Evolutionary conservation across 2,329 filamentous ascomycete species (phyloP).

Genomic region (Chaetomiaceae sp.): DNA sequence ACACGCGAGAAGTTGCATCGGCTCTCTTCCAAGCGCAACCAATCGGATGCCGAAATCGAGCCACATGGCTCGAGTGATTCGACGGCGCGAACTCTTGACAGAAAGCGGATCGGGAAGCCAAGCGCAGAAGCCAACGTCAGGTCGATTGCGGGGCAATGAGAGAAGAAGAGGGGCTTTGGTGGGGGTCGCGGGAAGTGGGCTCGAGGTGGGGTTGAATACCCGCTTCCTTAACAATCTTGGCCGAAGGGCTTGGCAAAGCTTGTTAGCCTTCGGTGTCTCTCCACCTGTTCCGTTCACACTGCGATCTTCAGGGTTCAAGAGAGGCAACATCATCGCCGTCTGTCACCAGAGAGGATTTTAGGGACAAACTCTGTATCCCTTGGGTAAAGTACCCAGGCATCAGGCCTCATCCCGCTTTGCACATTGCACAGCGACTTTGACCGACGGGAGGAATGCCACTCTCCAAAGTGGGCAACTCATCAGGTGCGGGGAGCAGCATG

Average conservation of each 20-base stretch:
- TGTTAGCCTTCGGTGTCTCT: not conserved
- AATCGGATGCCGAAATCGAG: conserved; percentile 19
- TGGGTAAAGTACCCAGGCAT: too few relatives aligned
- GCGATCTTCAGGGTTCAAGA: too few relatives aligned
- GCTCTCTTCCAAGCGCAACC: conserved; percentile 1
- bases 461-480: too few relatives aligned
- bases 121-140: too few relatives aligned
- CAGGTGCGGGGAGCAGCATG: too few relatives aligned
- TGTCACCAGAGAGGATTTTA: too few relatives aligned
- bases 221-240: not conserved
- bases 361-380: too few relatives aligned
- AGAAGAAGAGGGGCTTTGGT: conserved; percentile 1
- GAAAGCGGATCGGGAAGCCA: not conserved
- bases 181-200: not conserved
- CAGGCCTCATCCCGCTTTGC: too few relatives aligned
- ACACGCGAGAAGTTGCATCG: not conserved
- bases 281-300: too few relatives aligned
- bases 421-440: too few relatives aligned
- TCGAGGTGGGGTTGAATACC: not conserved
- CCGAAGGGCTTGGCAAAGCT: conserved; percentile 6
- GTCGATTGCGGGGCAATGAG: conserved; percentile 15
- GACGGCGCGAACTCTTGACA: conserved; percentile 15
- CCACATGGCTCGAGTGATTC: conserved; percentile 23
- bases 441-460: too few relatives aligned
- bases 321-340: too few relatives aligned